A percentile compares a stretch with the other conserved stretches of the same genome.
These are phyloP conservation scores for Mucor racemosus DNA, from an alignment of 371 early-diverging fungal species.

Conservation along the genomic window DNA sequence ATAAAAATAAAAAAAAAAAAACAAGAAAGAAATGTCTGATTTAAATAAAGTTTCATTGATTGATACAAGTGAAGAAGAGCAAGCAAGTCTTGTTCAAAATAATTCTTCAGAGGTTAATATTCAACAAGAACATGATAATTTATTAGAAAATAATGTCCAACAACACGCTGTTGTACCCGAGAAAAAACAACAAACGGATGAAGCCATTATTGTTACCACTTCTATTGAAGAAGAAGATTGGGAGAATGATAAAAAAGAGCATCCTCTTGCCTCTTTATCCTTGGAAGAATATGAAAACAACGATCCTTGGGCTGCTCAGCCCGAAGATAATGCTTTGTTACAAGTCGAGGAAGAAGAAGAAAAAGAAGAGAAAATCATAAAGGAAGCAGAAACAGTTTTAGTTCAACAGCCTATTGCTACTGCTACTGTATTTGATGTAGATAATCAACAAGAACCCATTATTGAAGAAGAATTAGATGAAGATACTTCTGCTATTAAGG, in stretches of 20 bases:
- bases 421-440: conserved; percentile 1
- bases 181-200: not conserved
- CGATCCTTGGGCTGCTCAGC: conserved; percentile 21
- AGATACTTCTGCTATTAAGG: conserved; percentile 28
- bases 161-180: not conserved
- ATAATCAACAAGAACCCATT: not conserved
- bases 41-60: conserved; percentile 5
- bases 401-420: conserved; percentile 10
- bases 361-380: not conserved
- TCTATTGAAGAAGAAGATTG: not conserved
- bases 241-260: conserved; percentile 11
- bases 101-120: not conserved
- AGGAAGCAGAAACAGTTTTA: not conserved
- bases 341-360: conserved; percentile 1
- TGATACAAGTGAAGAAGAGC: conserved; percentile 22
- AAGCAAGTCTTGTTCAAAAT: conserved; percentile 13
- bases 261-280: conserved; percentile 16
- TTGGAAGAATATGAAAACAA: conserved; percentile 17
- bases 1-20: too few species aligned
- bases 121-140: not conserved
- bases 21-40: conserved; percentile 9
- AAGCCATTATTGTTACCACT: not conserved
- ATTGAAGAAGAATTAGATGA: not conserved
- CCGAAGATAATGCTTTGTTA: conserved; percentile 8
- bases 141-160: not conserved